Conservation (phyloP, 192 early-diverging fungal genomes). For the Hyaloraphidium curvatum region DNA sequence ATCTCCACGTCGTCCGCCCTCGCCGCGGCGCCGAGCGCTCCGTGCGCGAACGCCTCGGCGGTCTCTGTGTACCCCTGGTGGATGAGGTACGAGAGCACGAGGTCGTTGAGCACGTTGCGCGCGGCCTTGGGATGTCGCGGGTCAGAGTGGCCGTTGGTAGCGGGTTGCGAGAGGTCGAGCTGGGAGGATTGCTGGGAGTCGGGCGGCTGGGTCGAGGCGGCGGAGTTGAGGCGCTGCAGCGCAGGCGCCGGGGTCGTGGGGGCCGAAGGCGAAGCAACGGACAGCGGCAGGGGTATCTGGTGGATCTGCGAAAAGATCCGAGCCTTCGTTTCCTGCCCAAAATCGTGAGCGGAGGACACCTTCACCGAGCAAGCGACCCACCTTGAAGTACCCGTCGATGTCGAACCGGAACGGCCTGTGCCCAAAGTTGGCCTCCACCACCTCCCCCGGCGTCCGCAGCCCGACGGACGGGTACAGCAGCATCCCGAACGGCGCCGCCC, state of each 20-base stretch:
- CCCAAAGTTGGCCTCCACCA: slow-evolving; percentile 63
- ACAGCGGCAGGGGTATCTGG: too few species aligned
- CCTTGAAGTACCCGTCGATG: slow-evolving; percentile 44
- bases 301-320: too few species aligned
- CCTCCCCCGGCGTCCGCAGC: slow-evolving; percentile 48
- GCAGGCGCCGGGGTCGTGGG: too few species aligned
- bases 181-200: too few species aligned
- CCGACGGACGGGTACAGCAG: slow-evolving; percentile 53
- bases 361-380: slow-evolving; percentile 12
- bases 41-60: slow-evolving; percentile 40
- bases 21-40: slow-evolving; percentile 6
- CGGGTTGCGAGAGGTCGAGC: too few species aligned
- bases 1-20: too few species aligned
- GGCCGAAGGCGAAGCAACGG: too few species aligned
- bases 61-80: slow-evolving; percentile 67
- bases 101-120: slow-evolving; percentile 17
- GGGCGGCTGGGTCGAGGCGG: background rate
- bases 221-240: too few species aligned
- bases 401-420: slow-evolving; percentile 44
- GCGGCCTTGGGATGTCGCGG: background rate
- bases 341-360: too few species aligned
- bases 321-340: too few species aligned
- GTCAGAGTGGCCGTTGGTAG: too few species aligned
- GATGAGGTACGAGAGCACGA: slow-evolving; percentile 63
- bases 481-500: too few species aligned